Conservation (phyloP, 352 stramenopile species). For the Phytophthora fragariaefolia region DNA sequence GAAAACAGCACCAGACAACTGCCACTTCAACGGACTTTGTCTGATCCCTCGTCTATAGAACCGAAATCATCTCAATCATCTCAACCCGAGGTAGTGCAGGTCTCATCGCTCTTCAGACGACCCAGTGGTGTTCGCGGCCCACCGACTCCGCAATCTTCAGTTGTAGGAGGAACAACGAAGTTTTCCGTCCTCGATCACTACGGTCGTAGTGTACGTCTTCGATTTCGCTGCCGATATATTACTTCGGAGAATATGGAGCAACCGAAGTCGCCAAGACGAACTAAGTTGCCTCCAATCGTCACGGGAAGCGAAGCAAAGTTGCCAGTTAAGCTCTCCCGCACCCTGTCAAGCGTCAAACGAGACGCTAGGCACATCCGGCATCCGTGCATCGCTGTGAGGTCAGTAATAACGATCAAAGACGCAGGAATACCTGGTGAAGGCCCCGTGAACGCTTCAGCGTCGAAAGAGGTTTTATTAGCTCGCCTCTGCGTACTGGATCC, state of each 20-base stretch:
- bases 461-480: slow-evolving; percentile 42
- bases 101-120: not conserved
- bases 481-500: slow-evolving; percentile 61
- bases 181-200: slow-evolving; percentile 28
- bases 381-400: slow-evolving; percentile 13
- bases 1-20: not conserved
- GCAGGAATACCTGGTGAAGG: not conserved
- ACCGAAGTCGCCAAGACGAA: not conserved
- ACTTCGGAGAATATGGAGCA: not conserved
- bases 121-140: not conserved
- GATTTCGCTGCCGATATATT: slow-evolving; percentile 23
- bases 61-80: not conserved
- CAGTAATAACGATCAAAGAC: slow-evolving; percentile 10
- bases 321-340: not conserved
- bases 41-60: not conserved
- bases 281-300: slow-evolving; percentile 1
- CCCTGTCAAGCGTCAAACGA: not conserved
- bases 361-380: slow-evolving; percentile 14
- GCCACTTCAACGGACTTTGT: not conserved
- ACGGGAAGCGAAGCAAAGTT: not conserved
- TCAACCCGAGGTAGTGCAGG: not conserved
- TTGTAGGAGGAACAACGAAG: not conserved
- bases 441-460: not conserved
- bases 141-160: not conserved
- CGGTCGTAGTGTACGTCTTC: slow-evolving; percentile 23